A percentile compares a stretch with the other conserved stretches of the same genome.
Conservation (phyloP, 2,329 filamentous ascomycete species). For the Colletotrichum musicola region DNA sequence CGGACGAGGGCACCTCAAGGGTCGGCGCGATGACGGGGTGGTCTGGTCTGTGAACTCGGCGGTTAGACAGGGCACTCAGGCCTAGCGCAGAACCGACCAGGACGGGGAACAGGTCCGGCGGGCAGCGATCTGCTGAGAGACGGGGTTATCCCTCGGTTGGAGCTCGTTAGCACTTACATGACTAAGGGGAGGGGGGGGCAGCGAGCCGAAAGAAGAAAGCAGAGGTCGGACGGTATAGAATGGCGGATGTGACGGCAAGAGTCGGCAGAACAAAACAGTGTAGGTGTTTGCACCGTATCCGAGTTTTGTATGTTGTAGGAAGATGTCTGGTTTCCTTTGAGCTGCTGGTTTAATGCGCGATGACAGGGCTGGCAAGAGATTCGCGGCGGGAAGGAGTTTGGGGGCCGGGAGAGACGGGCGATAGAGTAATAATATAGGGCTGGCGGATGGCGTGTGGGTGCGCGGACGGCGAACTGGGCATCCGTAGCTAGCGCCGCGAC, state of each 20-base stretch:
- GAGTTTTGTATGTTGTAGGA: too few relatives aligned
- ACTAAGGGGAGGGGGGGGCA: slow-evolving; percentile 8
- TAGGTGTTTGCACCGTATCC: too few relatives aligned
- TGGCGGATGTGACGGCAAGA: not conserved
- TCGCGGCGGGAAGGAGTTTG: slow-evolving; percentile 28
- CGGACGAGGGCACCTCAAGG: slow-evolving; percentile 8
- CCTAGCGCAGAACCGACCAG: slow-evolving; percentile 19
- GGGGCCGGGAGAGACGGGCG: slow-evolving; percentile 28
- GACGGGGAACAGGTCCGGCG: slow-evolving; percentile 28
- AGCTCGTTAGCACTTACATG: slow-evolving; percentile 31
- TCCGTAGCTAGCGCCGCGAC: slow-evolving; percentile 18
- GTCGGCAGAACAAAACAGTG: not conserved
- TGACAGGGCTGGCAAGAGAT: slow-evolving; percentile 10
- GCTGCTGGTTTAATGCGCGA: slow-evolving; percentile 9
- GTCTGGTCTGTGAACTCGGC: slow-evolving; percentile 25
- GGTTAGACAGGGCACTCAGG: slow-evolving; percentile 35
- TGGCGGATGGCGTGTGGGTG: slow-evolving; percentile 29
- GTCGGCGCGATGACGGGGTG: slow-evolving; percentile 31
- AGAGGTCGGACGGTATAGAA: not conserved
- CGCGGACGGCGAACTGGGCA: slow-evolving; percentile 22
- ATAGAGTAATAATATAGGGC: slow-evolving; percentile 36
- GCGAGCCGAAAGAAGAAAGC: slow-evolving; percentile 19
- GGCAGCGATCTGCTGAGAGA: slow-evolving; percentile 24
- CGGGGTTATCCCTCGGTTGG: slow-evolving; percentile 25
- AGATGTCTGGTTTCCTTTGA: not conserved